These are phyloP conservation scores for Botrytis elliptica DNA, from an alignment of 2,329 filamentous ascomycete species.

Conservation along the genomic window DNA sequence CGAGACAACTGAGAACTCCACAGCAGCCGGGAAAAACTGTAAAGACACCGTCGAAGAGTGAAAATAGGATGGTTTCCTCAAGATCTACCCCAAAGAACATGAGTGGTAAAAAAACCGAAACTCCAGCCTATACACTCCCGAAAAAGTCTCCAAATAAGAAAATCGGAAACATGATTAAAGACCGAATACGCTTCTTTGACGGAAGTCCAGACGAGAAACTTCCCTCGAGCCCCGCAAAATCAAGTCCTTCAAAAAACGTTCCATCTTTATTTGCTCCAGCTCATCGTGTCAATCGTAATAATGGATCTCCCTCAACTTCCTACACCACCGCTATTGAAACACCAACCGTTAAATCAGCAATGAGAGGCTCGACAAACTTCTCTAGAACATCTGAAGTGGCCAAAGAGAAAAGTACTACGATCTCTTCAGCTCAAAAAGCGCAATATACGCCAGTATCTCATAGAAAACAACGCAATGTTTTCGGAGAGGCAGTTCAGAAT, in stretches of 20 bases:
- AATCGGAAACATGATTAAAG: constrained; percentile 26
- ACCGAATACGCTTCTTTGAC: constrained; percentile 34
- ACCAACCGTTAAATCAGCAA: not conserved
- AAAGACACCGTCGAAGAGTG: not conserved
- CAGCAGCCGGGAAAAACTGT: not conserved
- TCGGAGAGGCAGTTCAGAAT: constrained; percentile 21
- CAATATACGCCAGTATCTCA: constrained; percentile 3
- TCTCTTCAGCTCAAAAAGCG: not conserved
- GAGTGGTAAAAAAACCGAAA: not conserved
- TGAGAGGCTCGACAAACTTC: not conserved
- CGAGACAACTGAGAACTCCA: not conserved
- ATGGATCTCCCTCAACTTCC: not conserved
- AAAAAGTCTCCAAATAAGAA: constrained; percentile 21
- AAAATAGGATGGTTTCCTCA: not conserved
- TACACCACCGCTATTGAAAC: not conserved
- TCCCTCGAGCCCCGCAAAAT: not conserved
- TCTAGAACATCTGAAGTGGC: not conserved
- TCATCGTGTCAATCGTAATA: not conserved
- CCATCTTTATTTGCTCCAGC: not conserved
- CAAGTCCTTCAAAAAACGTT: not conserved
- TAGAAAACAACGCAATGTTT: constrained; percentile 19
- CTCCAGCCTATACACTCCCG: not conserved
- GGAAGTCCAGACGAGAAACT: constrained; percentile 25
- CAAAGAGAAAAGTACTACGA: not conserved
- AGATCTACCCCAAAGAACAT: not conserved